Conservation (phyloP, 2,329 filamentous ascomycete species). For the Colletotrichum eremochloae region DNA sequence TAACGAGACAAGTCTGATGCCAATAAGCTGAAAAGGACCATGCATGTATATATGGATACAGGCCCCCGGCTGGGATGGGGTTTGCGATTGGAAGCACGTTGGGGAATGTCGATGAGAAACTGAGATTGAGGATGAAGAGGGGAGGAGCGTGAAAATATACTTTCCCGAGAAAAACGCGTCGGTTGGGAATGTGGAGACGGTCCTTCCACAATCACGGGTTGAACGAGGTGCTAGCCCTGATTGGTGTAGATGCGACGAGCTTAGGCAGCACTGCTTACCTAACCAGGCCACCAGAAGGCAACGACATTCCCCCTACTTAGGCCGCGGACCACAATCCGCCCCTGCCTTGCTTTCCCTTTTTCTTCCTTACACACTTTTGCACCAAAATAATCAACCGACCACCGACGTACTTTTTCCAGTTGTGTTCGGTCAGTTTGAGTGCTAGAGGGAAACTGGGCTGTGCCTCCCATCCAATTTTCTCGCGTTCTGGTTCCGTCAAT, state of each 20-base stretch:
- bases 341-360: constrained; percentile 43
- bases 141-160: constrained; percentile 22
- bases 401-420: constrained; percentile 59
- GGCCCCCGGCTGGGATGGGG: background rate
- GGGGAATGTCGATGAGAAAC: background rate
- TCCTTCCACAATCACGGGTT: constrained; percentile 14
- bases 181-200: constrained; percentile 14
- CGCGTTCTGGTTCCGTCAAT: constrained; percentile 43
- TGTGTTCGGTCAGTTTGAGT: constrained; percentile 71
- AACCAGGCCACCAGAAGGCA: constrained; percentile 15
- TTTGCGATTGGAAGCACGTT: background rate
- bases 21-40: constrained; percentile 25
- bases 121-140: background rate
- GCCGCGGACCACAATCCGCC: constrained; percentile 20
- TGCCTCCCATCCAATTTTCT: constrained; percentile 45
- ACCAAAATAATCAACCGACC: constrained; percentile 74
- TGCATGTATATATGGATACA: constrained; percentile 8
- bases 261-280: constrained; percentile 18
- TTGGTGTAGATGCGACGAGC: background rate
- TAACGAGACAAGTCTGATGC: constrained; percentile 39
- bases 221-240: constrained; percentile 18
- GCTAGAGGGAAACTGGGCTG: constrained; percentile 62
- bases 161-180: constrained; percentile 20
- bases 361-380: constrained; percentile 62
- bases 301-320: constrained; percentile 23